Percentiles rank a stretch among this genome's conserved stretches.
Evolutionary conservation across 2,329 filamentous ascomycete species (phyloP).

Genomic region (Trichoderma sp.): DNA sequence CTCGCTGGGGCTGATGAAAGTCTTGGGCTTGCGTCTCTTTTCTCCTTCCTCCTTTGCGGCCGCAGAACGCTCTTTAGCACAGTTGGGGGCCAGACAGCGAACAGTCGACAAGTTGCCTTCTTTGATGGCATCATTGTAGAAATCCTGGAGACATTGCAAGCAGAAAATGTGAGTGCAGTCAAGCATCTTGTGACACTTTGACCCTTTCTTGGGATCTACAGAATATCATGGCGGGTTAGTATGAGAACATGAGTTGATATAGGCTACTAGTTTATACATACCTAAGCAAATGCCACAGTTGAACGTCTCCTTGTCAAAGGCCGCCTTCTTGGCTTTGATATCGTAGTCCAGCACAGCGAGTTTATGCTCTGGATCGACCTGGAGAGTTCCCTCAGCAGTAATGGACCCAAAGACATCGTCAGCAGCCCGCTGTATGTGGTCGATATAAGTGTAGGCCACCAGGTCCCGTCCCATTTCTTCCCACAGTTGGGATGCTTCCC

Average conservation of each 20-base stretch:
- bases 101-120: slow-evolving; percentile 81
- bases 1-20: slow-evolving; percentile 77
- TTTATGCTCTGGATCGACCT: slow-evolving; percentile 60
- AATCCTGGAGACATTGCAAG: slow-evolving; percentile 80
- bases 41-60: slow-evolving; percentile 21
- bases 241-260: too few species aligned
- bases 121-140: slow-evolving; percentile 83
- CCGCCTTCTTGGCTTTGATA: slow-evolving; percentile 68
- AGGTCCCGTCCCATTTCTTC: slow-evolving; percentile 61
- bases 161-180: slow-evolving; percentile 93
- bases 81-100: slow-evolving; percentile 77
- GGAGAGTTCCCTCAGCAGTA: slow-evolving; percentile 48
- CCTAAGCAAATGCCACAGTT: slow-evolving; percentile 82
- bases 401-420: slow-evolving; percentile 63
- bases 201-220: slow-evolving; percentile 84
- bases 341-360: slow-evolving; percentile 78
- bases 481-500: slow-evolving; percentile 57
- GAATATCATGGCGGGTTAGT: slow-evolving; percentile 25
- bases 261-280: slow-evolving; percentile 34
- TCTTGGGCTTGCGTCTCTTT: slow-evolving; percentile 58
- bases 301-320: slow-evolving; percentile 83
- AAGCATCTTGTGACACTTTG: slow-evolving; percentile 75
- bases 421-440: slow-evolving; percentile 60
- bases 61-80: slow-evolving; percentile 62
- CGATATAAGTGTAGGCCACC: slow-evolving; percentile 64